These are phyloP conservation scores for Dactylellina parvicollis DNA, from an alignment of 2,329 filamentous ascomycete species.

Conservation along the genomic window DNA sequence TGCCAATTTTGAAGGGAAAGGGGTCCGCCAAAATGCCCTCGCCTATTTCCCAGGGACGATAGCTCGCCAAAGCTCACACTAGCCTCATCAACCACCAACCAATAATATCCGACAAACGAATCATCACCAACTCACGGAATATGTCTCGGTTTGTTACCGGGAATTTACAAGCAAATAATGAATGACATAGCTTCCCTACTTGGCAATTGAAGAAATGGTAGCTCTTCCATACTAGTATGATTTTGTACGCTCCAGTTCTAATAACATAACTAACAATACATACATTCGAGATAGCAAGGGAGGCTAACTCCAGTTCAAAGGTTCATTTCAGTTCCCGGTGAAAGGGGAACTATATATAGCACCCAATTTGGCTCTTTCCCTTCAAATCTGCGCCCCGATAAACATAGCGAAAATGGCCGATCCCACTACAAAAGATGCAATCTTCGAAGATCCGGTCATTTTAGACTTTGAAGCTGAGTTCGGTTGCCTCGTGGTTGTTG, in stretches of 20 bases:
- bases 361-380: neutral
- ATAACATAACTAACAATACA: too few relatives aligned
- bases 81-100: conserved; percentile 7
- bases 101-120: conserved; percentile 23
- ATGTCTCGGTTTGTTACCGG: neutral
- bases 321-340: too few relatives aligned
- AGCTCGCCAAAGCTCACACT: conserved; percentile 28
- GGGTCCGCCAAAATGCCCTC: conserved; percentile 37
- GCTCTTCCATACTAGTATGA: too few relatives aligned
- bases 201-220: too few relatives aligned
- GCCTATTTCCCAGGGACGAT: conserved; percentile 40
- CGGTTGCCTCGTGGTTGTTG: neutral
- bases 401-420: neutral
- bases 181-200: too few relatives aligned
- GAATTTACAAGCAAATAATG: too few relatives aligned
- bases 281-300: too few relatives aligned
- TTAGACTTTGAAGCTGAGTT: neutral
- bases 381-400: neutral
- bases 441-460: neutral
- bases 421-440: conserved; percentile 3
- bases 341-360: too few relatives aligned
- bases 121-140: neutral
- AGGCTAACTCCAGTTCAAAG: too few relatives aligned
- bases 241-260: too few relatives aligned
- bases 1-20: conserved; percentile 48